Base-by-base conservation (phyloP, 192 early-diverging fungal genomes). In the Backusella macrospora region DNA sequence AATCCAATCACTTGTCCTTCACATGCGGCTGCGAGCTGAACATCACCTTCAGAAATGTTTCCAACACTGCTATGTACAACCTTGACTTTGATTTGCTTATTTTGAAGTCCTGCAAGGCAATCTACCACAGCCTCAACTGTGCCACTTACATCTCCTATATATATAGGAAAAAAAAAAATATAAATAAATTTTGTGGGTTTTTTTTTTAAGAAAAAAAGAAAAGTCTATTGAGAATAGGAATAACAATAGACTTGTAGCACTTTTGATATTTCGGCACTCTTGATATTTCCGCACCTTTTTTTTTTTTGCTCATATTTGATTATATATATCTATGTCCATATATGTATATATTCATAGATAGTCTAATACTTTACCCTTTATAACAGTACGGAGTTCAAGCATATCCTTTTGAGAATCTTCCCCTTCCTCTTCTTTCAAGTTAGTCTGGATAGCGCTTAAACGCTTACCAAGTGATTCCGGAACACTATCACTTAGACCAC, bases 91-190 rank as follows among this genome's bases (percentile, higher is more conserved):
- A 95, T 92, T 69, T 96, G 91, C 73, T 93, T 89, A 26, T 84
- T 88, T 0, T 93, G 95, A 7, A 99, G 72, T n/a, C 88, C 87
- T 55, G 86, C 72, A 15, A 99, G 80, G 5, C 90, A 89, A 67
- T 92, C 91, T 0, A 86, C 81, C 1, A 99, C 86, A 0, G 97
- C 96, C 76, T 98, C 97, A 16, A 94, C 85, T 5, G 96, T 94
- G 38, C 97, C 97, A 71, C 94, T 92, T 4, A 99, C 97, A 78
- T 99, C 97, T 69, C 87, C 87, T 90, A 44, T 8, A 18, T 42
- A 21, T 39, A 21, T 18, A 66, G 40, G 38, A 65, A 14, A 38
- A 38, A 43, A 37, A 67, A 49, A 48, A 59, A 52, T 72, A 55
- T 12, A 55, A 10, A 21, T 43, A 66, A n/a, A 45, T n/a, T n/a